These are phyloP conservation scores for Populus ilicifolia DNA, from an alignment of 345 rosid species.

Conservation along the genomic window DNA sequence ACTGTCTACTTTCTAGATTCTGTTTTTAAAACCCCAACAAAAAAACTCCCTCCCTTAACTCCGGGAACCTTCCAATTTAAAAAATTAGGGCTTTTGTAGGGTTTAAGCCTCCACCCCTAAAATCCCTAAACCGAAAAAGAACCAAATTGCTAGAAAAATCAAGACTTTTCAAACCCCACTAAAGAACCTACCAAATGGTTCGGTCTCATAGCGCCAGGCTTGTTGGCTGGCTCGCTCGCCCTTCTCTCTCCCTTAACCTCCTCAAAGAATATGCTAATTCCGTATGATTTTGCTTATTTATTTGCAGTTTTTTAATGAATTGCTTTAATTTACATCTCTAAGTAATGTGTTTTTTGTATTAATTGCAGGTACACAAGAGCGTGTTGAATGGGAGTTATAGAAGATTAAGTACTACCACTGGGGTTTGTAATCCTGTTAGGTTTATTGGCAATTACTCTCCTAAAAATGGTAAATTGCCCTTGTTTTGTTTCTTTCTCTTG, in stretches of 20 bases:
- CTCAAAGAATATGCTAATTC: slow-evolving; percentile 27
- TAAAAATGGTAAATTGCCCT: slow-evolving; percentile 33
- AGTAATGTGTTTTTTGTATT: background rate
- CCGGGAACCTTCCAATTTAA: slow-evolving; percentile 11
- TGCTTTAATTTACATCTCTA: background rate
- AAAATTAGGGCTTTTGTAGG: slow-evolving; percentile 35
- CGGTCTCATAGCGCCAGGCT: slow-evolving; percentile 60
- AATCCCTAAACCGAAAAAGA: background rate
- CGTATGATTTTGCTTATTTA: slow-evolving; percentile 19
- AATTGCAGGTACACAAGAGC: slow-evolving; percentile 40
- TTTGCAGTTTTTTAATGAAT: background rate
- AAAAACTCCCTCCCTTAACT: background rate
- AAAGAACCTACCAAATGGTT: slow-evolving; percentile 41
- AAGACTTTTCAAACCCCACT: background rate
- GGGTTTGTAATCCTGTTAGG: slow-evolving; percentile 27
- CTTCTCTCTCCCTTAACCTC: slow-evolving; percentile 36
- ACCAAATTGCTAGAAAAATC: background rate
- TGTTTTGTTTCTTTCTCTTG: background rate
- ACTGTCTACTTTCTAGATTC: background rate
- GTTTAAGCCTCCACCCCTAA: slow-evolving; percentile 20
- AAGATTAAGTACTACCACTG: slow-evolving; percentile 33
- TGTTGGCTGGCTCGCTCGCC: slow-evolving; percentile 47
- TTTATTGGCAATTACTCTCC: slow-evolving; percentile 25
- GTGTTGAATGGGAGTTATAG: slow-evolving; percentile 38
- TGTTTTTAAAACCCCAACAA: background rate